Conservation (phyloP, 2,329 filamentous ascomycete species). For the Dendryphion nanum region DNA sequence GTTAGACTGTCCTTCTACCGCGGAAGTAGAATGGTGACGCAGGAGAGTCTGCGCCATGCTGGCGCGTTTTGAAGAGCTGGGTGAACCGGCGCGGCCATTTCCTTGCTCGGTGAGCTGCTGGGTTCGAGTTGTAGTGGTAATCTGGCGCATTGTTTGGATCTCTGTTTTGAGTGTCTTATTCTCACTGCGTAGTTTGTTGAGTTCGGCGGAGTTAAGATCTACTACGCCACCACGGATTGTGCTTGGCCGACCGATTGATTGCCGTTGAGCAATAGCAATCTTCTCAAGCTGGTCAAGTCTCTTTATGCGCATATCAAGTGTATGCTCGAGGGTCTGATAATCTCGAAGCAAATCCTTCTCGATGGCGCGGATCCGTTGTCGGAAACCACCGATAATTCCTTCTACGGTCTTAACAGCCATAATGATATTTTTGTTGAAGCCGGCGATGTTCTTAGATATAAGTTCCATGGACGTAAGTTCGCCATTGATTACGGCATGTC, state of each 20-base stretch:
- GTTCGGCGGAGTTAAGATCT: constrained; percentile 50
- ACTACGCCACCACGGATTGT: constrained; percentile 40
- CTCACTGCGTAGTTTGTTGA: constrained; percentile 58
- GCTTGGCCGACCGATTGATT: constrained; percentile 38
- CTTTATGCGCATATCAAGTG: constrained; percentile 75
- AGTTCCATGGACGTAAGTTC: constrained; percentile 83
- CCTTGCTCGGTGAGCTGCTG: constrained; percentile 17
- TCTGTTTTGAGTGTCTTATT: constrained; percentile 62
- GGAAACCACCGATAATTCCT: constrained; percentile 73
- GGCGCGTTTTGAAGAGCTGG: constrained; percentile 39
- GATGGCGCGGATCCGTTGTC: constrained; percentile 75
- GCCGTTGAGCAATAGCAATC: constrained; percentile 54
- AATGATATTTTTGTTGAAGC: constrained; percentile 87
- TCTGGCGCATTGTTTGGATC: constrained; percentile 62
- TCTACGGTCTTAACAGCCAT: constrained; percentile 86
- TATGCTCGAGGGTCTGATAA: constrained; percentile 81
- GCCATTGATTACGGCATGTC: constrained; percentile 84
- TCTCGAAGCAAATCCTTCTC: constrained; percentile 89
- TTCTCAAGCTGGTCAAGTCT: constrained; percentile 85
- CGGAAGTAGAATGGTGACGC: constrained; percentile 54
- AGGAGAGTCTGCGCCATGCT: constrained; percentile 53
- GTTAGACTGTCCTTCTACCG: constrained; percentile 45
- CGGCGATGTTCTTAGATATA: constrained; percentile 78
- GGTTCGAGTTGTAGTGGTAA: constrained; percentile 25
- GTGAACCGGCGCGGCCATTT: constrained; percentile 25